Evolutionary conservation across 768 basidiomycete species (phyloP), one percentile per base, ranked within the genome.

Genomic region (Chalciporus pseudorubinellus): DNA sequence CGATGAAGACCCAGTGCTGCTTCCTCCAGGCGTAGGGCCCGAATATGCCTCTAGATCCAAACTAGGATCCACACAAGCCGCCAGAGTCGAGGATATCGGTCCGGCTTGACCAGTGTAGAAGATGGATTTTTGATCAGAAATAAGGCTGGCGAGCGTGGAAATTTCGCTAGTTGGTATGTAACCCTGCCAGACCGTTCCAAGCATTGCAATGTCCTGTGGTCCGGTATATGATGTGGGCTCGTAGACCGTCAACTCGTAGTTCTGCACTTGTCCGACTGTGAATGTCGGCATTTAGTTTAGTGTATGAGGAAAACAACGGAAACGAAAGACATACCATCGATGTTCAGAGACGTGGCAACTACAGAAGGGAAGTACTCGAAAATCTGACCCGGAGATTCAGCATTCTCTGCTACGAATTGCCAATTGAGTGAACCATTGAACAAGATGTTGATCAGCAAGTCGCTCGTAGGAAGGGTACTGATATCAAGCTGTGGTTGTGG

Each of bases 171-270:
- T 36, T 0, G 88, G 87, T 48, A 97, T 82, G 63, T 83, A 92
- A 0, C 77, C 85, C 19, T 87, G 73, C 74, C 74, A 95, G 50
- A 83, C 74, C 3, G 93, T 95, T 46, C 78, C 76, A 12, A 95
- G 78, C 40, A 74, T 26, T 6, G 55, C 46, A 11, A 68, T 61
- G 58, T 92, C 85, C 1, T 28, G 11, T 0, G 79, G 65, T 19
- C 77, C 72, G 1, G 62, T 61, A 65, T 88, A 91, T 0, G 74
- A 60, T 0, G 29, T 31, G 12, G 29, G 29, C 29, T 31, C 29
- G 29, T 31, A 31, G 29, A 31, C 29, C 4, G 29, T 31, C 10
- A 31, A 13, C 29, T 83, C 86, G 56, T 76, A 78, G 16, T 77
- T 78, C 55, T 69, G 58, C 28, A 85, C 75, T 1, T 74, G 39